Base-by-base conservation (phyloP, 139 green algal genomes). In the Picochlorum costavermella region DNA sequence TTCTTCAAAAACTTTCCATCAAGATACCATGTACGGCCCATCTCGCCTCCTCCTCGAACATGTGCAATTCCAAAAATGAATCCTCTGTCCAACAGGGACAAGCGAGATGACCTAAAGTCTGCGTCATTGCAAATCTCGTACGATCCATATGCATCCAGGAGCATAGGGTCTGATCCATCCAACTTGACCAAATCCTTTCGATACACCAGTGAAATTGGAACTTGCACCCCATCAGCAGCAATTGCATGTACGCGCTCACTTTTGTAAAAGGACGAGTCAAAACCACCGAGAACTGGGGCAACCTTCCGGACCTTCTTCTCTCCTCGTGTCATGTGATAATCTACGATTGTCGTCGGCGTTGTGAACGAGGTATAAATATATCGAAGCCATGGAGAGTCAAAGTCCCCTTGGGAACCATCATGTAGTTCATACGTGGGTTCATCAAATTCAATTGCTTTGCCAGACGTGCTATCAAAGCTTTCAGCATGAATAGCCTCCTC, bases 21-120 rank as follows among this genome's bases (percentile, higher is more conserved):
- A 61, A 82, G 65, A 70, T 92, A 93, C 88, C 88, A 95, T 30
- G 63, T 37, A 10, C 84, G 71, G 13, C 88, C 88, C 63, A 93
- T 75, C 66, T 94, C 88, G 13, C 84, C 85, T 23, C 88, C 88
- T 37, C 88, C 88, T 9, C 88, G 67, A 16, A 92, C 75, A 69
- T 95, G 88, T 3, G 86, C 88, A 20, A 95, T 84, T 29, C 70
- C 88, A 60, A 88, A 87, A 12, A 79, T 56, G 29, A 93, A 76
- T 12, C 88, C 88, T 6, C 88, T 59, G 63, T 95, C 86, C n/a
- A 95, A 40, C 49, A 95, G 70, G 0, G 73, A 68, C 17, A 95
- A 72, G 3, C 68, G 62, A 40, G 73, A 72, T 51, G 28, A 53
- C 36, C 60, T 43, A 13, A 66, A 66, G 20, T 66, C 60, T 1